These are phyloP conservation scores for Amanita muscaria DNA, from an alignment of 768 basidiomycete genomes.

Conservation along the genomic window DNA sequence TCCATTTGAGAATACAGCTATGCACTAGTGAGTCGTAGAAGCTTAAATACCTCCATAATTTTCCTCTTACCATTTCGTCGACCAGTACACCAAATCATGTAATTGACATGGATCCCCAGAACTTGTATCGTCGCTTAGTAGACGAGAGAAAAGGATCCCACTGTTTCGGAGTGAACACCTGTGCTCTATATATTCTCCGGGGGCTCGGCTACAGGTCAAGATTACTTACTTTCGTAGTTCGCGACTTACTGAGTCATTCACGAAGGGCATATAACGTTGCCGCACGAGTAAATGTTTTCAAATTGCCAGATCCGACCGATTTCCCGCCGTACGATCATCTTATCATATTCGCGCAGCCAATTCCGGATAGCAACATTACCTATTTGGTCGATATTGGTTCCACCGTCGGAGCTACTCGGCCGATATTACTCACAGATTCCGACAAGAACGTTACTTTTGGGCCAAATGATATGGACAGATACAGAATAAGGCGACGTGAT, in stretches of 20 bases:
- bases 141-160: slow-evolving; percentile 15
- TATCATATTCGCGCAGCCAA: slow-evolving; percentile 6
- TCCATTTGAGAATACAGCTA: slow-evolving; percentile 29
- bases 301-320: background rate
- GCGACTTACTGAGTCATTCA: background rate
- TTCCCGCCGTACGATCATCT: slow-evolving; percentile 1
- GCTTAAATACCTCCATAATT: background rate
- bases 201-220: slow-evolving; percentile 17
- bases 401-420: slow-evolving; percentile 1
- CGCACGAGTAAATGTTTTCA: slow-evolving; percentile 5
- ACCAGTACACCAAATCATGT: background rate
- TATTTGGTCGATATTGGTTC: slow-evolving; percentile 8
- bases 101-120: slow-evolving; percentile 6
- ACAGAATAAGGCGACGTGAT: slow-evolving; percentile 1
- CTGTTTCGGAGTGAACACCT: slow-evolving; percentile 15
- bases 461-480: slow-evolving; percentile 6
- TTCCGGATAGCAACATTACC: slow-evolving; percentile 5
- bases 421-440: slow-evolving; percentile 6
- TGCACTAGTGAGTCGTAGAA: slow-evolving; percentile 28
- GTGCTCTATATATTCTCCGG: slow-evolving; percentile 14
- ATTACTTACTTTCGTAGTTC: background rate
- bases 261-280: slow-evolving; percentile 5
- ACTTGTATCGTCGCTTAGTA: slow-evolving; percentile 13
- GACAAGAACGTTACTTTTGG: slow-evolving; percentile 7
- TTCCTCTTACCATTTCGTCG: background rate